Percentiles rank a stretch among this genome's conserved stretches.
Conservation (phyloP, 169 alveolate genomes). For the Plasmodium malariae region DNA sequence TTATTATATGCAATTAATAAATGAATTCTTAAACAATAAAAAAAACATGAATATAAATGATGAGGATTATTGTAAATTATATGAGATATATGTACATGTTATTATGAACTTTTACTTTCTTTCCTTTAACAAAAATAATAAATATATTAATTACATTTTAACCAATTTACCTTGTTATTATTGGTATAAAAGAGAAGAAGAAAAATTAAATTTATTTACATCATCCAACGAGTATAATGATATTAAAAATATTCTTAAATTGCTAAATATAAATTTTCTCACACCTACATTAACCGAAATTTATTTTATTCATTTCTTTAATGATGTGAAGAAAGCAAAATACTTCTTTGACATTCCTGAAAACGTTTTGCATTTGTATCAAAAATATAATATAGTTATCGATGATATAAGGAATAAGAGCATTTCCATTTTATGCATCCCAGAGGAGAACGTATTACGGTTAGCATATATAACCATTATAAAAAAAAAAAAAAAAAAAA, state of each 20-base stretch:
- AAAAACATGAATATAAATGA: conserved; percentile 15
- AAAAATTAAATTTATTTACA: conserved; percentile 57
- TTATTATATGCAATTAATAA: conserved; percentile 52
- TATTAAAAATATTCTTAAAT: conserved; percentile 42
- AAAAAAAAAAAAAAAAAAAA: too few relatives aligned
- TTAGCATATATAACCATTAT: too few relatives aligned
- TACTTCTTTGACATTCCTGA: conserved; percentile 28
- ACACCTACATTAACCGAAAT: conserved; percentile 75
- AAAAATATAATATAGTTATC: conserved; percentile 52
- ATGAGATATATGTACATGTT: conserved; percentile 72
- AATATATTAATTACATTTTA: conserved; percentile 68
- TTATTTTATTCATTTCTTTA: conserved; percentile 70
- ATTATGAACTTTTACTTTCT: conserved; percentile 75
- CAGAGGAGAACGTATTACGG: conserved; percentile 69
- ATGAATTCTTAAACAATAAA: conserved; percentile 35
- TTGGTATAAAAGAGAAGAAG: conserved; percentile 78
- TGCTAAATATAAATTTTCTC: conserved; percentile 63
- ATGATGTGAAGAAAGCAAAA: conserved; percentile 43
- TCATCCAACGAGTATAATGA: conserved; percentile 49
- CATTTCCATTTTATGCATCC: conserved; percentile 57
- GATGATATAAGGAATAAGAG: conserved; percentile 60
- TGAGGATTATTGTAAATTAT: conserved; percentile 73
- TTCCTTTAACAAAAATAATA: conserved; percentile 75
- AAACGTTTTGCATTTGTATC: conserved; percentile 45
- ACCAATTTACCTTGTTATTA: conserved; percentile 72